A percentile compares a stretch with the other conserved stretches of the same genome.
Evolutionary conservation across 768 basidiomycete genomes (phyloP).

Genomic region (Rossbeevera mucosa): DNA sequence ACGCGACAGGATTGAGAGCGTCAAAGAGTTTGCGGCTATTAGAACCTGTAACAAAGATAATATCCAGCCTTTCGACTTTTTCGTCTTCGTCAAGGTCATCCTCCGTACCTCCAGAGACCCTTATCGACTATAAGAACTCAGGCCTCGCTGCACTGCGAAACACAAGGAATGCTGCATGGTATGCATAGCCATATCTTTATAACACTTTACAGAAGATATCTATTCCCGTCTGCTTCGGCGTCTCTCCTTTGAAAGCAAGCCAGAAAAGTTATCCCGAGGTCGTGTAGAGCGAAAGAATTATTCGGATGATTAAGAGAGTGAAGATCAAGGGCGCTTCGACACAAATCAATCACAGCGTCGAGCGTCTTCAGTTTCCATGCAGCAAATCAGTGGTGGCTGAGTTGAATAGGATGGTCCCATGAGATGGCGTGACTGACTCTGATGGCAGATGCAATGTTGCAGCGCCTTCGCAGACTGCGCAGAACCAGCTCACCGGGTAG

Average conservation of each 20-base stretch:
- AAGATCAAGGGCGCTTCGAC: neutral
- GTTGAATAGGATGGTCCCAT: conserved; percentile 6
- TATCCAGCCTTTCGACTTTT: neutral
- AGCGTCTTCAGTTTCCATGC: neutral
- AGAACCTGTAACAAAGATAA: neutral
- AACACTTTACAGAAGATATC: neutral
- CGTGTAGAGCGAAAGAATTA: neutral
- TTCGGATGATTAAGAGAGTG: neutral
- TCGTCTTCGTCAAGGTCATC: neutral
- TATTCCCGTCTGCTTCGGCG: neutral
- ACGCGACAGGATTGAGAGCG: neutral
- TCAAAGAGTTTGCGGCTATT: neutral
- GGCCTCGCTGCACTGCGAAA: neutral
- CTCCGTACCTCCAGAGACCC: neutral
- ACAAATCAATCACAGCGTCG: neutral
- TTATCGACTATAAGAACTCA: neutral
- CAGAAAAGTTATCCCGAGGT: neutral
- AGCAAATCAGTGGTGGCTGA: neutral
- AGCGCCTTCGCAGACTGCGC: too few species aligned
- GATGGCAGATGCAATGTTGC: too few species aligned
- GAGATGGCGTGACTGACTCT: too few species aligned
- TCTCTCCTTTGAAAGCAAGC: neutral
- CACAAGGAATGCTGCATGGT: neutral
- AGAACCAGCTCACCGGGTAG: too few species aligned
- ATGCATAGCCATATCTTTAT: neutral